Evolutionary conservation across 2,329 filamentous ascomycete species (phyloP).

Genomic region (Alternaria tenuissima): DNA sequence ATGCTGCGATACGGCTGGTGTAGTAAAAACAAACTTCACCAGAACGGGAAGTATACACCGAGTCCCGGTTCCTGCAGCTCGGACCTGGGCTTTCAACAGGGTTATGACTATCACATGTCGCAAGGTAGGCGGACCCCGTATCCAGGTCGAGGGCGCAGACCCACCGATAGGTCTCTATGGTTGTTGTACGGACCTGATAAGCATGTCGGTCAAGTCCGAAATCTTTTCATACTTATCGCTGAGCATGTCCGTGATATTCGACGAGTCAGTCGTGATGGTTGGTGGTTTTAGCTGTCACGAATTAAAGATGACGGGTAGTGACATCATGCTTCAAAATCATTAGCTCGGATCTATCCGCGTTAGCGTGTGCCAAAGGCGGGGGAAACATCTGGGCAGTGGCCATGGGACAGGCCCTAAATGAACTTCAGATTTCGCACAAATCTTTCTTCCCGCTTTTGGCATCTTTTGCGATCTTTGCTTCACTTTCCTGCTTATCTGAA

Average conservation of each 20-base stretch:
- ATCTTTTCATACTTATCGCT: too few relatives aligned
- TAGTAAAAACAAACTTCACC: too few relatives aligned
- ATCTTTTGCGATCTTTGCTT: background rate
- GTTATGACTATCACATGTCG: background rate
- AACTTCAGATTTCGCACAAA: background rate
- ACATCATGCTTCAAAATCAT: background rate
- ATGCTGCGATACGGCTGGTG: too few relatives aligned
- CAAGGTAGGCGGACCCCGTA: background rate
- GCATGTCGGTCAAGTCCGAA: too few relatives aligned
- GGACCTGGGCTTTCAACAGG: too few relatives aligned
- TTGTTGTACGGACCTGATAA: too few relatives aligned
- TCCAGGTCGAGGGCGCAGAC: background rate
- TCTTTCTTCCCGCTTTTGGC: background rate
- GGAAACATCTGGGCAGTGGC: background rate
- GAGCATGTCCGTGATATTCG: background rate
- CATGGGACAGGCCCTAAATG: too few relatives aligned
- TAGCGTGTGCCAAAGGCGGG: background rate
- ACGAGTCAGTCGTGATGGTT: background rate
- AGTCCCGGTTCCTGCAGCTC: too few relatives aligned
- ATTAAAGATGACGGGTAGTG: background rate
- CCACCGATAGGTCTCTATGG: background rate
- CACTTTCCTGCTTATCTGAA: background rate
- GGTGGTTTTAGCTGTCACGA: background rate
- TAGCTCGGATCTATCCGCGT: background rate
- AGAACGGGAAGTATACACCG: too few relatives aligned